Conservation (phyloP, 805 yeast genomes). For the Teunomyces atbi region DNA sequence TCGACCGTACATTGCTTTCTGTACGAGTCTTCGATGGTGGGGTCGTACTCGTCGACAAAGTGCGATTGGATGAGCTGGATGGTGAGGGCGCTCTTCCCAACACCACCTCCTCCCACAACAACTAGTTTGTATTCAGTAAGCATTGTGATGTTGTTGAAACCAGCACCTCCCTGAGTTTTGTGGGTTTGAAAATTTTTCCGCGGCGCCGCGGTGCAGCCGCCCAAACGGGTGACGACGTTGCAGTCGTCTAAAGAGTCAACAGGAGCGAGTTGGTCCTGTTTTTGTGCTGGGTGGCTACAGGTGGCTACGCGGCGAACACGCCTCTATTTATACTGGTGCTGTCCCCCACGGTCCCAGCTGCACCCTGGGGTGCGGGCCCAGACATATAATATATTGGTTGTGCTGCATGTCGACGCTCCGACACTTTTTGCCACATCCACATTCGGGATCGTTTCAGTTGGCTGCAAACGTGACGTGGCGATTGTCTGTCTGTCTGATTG, state of each 20-base stretch:
- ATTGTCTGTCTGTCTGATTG: neutral
- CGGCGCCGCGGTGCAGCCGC: neutral
- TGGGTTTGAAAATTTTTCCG: neutral
- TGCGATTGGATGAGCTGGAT: slow-evolving; percentile 93
- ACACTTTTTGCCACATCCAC: too few species aligned
- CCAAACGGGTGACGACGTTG: neutral
- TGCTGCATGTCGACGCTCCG: too few species aligned
- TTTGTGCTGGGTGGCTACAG: neutral
- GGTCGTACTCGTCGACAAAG: slow-evolving; percentile 97
- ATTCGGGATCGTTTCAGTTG: too few species aligned
- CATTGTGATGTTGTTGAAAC: slow-evolving; percentile 15
- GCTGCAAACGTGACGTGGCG: too few species aligned
- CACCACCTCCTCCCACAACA: slow-evolving; percentile 98
- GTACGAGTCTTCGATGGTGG: slow-evolving; percentile 92
- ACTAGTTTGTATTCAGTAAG: slow-evolving; percentile 86
- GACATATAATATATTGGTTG: too few species aligned
- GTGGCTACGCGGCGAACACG: too few species aligned
- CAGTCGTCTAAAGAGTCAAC: neutral
- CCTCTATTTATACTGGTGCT: too few species aligned
- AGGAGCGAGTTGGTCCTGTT: neutral
- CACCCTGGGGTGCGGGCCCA: too few species aligned
- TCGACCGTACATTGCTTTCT: slow-evolving; percentile 86
- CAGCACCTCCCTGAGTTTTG: neutral
- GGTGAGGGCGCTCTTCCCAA: slow-evolving; percentile 95
- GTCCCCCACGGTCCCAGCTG: too few species aligned